Percentiles rank a stretch among this genome's conserved stretches.
Conservation (phyloP, 176 grass and related monocot genomes). For the Tillandsia fasciculata region DNA sequence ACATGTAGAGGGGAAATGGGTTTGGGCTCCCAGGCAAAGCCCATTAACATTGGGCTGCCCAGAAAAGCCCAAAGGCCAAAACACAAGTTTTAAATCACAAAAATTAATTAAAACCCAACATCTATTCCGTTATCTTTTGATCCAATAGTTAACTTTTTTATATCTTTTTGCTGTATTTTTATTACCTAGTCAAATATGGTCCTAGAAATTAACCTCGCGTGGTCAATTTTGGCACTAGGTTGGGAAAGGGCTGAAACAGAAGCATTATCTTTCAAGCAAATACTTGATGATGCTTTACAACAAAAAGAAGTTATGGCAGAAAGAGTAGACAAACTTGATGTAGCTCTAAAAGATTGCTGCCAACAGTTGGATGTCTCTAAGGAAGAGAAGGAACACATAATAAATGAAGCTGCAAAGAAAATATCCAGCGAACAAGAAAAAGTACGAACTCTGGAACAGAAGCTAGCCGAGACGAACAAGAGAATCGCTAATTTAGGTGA, state of each 20-base stretch:
- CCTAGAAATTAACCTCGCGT: not conserved
- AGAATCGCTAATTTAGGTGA: conserved; percentile 46
- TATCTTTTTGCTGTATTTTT: not conserved
- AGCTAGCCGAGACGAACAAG: conserved; percentile 46
- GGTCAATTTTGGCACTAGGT: conserved; percentile 27
- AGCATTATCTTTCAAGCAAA: conserved; percentile 51
- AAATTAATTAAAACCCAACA: no score
- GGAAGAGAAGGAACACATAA: conserved; percentile 54
- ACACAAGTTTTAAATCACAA: no score
- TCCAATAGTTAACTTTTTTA: not conserved
- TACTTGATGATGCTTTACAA: conserved; percentile 50
- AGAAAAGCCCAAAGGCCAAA: no score
- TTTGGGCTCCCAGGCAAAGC: no score
- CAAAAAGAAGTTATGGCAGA: conserved; percentile 48
- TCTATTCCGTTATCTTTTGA: not conserved
- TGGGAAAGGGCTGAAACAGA: conserved; percentile 91
- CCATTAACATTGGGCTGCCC: no score
- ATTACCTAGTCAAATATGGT: conserved; percentile 11
- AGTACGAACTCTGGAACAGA: conserved; percentile 45
- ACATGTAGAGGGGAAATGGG: no score
- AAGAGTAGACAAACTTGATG: conserved; percentile 50
- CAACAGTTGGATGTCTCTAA: conserved; percentile 34
- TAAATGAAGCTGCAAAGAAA: conserved; percentile 40
- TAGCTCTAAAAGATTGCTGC: conserved; percentile 48
- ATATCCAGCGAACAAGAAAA: conserved; percentile 75